Evolutionary conservation across 352 stramenopile species (phyloP).

Genomic region (Phytophthora tentaculata): DNA sequence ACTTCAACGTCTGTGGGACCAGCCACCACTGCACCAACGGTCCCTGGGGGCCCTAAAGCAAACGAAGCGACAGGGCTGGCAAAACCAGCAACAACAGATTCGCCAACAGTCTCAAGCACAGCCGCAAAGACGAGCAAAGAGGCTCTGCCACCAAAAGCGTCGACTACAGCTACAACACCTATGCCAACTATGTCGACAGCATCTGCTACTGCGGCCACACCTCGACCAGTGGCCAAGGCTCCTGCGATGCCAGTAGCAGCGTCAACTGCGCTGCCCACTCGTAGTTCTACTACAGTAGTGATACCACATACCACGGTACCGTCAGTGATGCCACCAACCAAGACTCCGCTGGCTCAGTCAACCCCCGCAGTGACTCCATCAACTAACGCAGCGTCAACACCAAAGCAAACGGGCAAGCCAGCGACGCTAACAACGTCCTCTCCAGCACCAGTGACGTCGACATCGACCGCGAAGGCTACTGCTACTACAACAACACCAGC

Average conservation of each 20-base stretch:
- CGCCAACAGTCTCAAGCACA: not conserved
- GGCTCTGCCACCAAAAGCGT: not conserved
- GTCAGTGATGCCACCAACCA: not conserved
- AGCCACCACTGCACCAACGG: not conserved
- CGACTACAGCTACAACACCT: not conserved
- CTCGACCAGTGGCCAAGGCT: not conserved
- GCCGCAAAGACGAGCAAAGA: not conserved
- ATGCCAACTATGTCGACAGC: not conserved
- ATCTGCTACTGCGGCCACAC: not conserved
- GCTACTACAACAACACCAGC: conserved; percentile 1
- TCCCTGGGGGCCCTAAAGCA: not conserved
- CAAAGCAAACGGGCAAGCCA: conserved; percentile 6
- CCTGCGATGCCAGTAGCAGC: not conserved
- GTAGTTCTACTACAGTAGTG: not conserved
- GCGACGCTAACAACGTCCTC: too few species aligned
- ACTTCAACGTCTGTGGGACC: conserved; percentile 8
- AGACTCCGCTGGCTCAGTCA: not conserved
- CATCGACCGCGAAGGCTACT: not conserved
- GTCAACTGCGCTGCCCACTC: not conserved
- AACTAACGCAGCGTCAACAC: not conserved
- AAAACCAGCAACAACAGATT: conserved; percentile 8
- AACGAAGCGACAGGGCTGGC: conserved; percentile 5
- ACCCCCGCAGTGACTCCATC: not conserved
- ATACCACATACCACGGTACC: not conserved
- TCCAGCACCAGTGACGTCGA: conserved; percentile 2